Conservation (phyloP, 352 stramenopile genomes). For the Phytophthora europaea region DNA sequence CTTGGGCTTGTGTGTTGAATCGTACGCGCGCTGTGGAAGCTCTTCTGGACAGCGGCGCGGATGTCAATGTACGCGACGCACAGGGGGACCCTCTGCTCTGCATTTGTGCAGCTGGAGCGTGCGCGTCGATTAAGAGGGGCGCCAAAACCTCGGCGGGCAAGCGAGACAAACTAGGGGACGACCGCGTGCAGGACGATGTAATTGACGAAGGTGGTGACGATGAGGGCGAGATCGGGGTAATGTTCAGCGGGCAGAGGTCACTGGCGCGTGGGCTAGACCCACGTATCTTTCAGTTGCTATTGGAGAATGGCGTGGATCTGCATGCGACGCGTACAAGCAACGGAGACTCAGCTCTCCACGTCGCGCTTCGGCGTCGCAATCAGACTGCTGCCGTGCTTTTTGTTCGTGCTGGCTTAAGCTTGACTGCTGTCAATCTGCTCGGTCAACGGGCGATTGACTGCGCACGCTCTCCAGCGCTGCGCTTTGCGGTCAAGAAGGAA, state of each 20-base stretch:
- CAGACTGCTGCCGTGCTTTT: slow-evolving; percentile 74
- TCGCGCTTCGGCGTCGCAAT: slow-evolving; percentile 77
- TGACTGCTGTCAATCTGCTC: slow-evolving; percentile 69
- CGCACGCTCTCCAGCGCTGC: slow-evolving; percentile 67
- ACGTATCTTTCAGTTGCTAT: slow-evolving; percentile 63
- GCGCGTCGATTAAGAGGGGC: slow-evolving; percentile 39
- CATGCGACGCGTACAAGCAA: slow-evolving; percentile 64
- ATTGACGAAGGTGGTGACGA: slow-evolving; percentile 36
- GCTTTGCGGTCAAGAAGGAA: slow-evolving; percentile 88
- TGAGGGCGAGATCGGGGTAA: slow-evolving; percentile 29
- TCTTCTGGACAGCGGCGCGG: slow-evolving; percentile 62
- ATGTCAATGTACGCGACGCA: slow-evolving; percentile 69
- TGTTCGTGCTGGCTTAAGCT: slow-evolving; percentile 72
- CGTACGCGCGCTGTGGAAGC: slow-evolving; percentile 66
- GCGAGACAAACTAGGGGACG: slow-evolving; percentile 30
- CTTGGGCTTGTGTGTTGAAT: slow-evolving; percentile 82
- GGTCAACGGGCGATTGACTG: slow-evolving; percentile 84
- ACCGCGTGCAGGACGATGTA: slow-evolving; percentile 34
- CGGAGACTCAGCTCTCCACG: slow-evolving; percentile 79
- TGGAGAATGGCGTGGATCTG: slow-evolving; percentile 63
- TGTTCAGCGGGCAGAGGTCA: slow-evolving; percentile 34
- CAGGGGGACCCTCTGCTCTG: slow-evolving; percentile 76
- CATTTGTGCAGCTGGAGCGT: slow-evolving; percentile 66
- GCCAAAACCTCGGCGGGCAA: slow-evolving; percentile 32
- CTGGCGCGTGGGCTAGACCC: slow-evolving; percentile 55